Evolutionary conservation across 2,329 filamentous ascomycete genomes (phyloP), one percentile per base, ranked within the genome.

Genomic region (Calonectria pauciramosa): DNA sequence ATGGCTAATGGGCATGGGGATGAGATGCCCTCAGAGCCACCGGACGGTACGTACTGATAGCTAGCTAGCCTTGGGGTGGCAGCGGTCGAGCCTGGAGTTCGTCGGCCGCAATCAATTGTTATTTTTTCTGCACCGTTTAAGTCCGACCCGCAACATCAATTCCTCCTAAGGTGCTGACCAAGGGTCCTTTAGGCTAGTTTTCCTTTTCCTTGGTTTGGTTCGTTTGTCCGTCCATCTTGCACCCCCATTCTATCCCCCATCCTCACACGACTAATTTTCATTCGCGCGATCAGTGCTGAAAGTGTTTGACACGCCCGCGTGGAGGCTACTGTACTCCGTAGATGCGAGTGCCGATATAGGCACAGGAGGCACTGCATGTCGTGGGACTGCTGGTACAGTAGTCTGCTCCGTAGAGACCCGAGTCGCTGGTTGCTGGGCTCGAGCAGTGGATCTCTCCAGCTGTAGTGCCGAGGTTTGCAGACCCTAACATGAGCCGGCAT

Each of bases 71-170:
- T 28, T 38, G 32, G 56, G 32, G 34, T 60, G 56, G 38, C 56
- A 60, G 56, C 56, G 32, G 56, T 60, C 56, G 56, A 23, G 56
- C 20, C 32, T 60, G 56, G 56, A 36, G 56, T 60, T 60, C 34
- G 56, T 60, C 32, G 56, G 56, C 34, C 32, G 56, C 56, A 60
- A 26, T 60, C 32, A 10, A 16, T 60, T 36, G 32, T 60, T 36
- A 13, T 60, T 60, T 59, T 54, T 56, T 36, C 34, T 56, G 26
- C 26, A 30, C 36, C 28, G 59, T 63, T 30, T 59, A 59, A 70
- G 51, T 51, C 74, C 75, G 70, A 78, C 49, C 75, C 51, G 68
- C 38, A 67, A 59, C 68, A 54, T 64, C 71, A 75, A 68, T 63
- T 36, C 60, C 60, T 68, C 52, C 49, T 44, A 59, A 52, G 38